phyloP scores from a whole-genome alignment of 2,329 filamentous ascomycete species.

The Alternaria longipes region DNA sequence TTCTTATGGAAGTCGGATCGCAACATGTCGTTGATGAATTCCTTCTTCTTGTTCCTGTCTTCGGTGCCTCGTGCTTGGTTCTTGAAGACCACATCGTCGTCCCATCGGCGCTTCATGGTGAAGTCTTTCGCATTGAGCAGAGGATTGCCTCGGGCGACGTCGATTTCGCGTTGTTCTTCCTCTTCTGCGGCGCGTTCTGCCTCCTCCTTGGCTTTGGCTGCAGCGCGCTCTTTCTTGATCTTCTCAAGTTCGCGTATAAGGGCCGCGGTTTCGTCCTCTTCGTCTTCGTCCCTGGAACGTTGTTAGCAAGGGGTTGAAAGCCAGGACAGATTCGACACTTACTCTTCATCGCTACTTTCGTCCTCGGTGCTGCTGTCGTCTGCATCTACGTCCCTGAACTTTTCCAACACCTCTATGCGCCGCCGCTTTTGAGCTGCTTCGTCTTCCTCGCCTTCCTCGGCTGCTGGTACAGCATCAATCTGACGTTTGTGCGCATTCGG shows the following conservation, averaged over 20 bases:
- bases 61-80: constrained; percentile 97
- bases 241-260: constrained; percentile 93
- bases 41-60: constrained; percentile 88
- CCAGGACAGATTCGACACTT: constrained; percentile 18
- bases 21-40: constrained; percentile 96
- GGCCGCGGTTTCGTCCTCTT: constrained; percentile 83
- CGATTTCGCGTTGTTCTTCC: constrained; percentile 81
- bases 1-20: constrained; percentile 97
- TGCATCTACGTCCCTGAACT: constrained; percentile 87
- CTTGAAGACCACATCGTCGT: constrained; percentile 99
- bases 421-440: constrained; percentile 83
- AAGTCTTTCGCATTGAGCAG: constrained; percentile 89
- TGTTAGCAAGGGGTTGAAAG: constrained; percentile 22
- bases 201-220: constrained; percentile 83
- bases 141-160: constrained; percentile 93
- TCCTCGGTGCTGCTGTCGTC: constrained; percentile 69
- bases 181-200: constrained; percentile 81
- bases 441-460: constrained; percentile 63
- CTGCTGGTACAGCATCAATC: constrained; percentile 62
- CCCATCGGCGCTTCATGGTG: constrained; percentile 91
- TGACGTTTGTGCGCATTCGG: constrained; percentile 69
- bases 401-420: constrained; percentile 77
- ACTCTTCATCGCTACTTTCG: constrained; percentile 66
- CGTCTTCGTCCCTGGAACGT: constrained; percentile 57
- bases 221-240: constrained; percentile 86